Base-by-base conservation (phyloP, 2,329 filamentous ascomycete genomes). In the Volutella citrinella region DNA sequence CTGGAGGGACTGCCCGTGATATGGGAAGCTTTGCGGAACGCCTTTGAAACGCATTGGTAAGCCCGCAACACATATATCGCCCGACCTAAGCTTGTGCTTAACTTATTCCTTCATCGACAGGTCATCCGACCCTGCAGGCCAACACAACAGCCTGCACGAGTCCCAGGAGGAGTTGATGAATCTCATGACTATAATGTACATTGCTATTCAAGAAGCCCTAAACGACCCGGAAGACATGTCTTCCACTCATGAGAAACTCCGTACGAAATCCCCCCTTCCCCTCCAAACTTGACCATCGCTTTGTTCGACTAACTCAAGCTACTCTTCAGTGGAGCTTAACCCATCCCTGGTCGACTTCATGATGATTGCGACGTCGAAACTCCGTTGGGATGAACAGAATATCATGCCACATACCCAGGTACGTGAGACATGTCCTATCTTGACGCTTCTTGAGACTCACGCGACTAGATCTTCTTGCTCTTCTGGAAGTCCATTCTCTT, bases 401-500 rank as follows among this genome's bases (percentile, higher is more conserved):
- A 52, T 64, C 43, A 70, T 72, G 56, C 83, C 70, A 35, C 76
- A 85, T 39, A 78, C 78, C 46, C 72, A 84, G 71, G 67, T 84
- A 70, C 63, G 46, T 43, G 13, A 16, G 8, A 12, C 20, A 9
- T 12, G 20, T 12, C 12, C 20, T 22, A 8, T 2, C 10, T 16
- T 15, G 4, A 16, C 23, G 5, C 6, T 10, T 13, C 28, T 10
- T 22, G 20, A 33, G 20, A 27, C 50, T 61, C 27, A 65, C 37
- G 19, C 18, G 8, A 10, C 9, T 51, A 84, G 74, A 77, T 93
- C 24, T 80, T 95, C 34, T 69, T 96, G 7, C 69, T 97, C 3
- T 78, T 94, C 30, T 97, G 93, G 91, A 98, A 98, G 65, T 82
- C 87, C 1, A 78, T 95, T 8, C 68, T 97, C 12, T 74, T 97